Evolutionary conservation across 371 early-diverging fungal species (phyloP), one percentile per base, ranked within the genome.

Genomic region (Rhizopus arrhizus): DNA sequence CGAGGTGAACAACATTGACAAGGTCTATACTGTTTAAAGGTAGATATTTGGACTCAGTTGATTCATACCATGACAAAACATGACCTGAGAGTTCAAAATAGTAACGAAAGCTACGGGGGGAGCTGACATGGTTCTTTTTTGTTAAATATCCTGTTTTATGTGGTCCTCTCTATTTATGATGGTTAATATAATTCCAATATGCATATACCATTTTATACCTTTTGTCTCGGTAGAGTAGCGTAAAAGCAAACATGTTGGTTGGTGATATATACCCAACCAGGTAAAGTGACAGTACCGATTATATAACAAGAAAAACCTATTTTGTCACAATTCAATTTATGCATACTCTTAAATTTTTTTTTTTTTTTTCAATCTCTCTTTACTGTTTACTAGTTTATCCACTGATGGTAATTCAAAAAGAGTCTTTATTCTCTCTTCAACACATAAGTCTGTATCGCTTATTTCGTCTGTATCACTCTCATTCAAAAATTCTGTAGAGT

Each of bases 221-320:
- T 65, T 58, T 75, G 73, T 6, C 68, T 42, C 2, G 86, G 88
- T n/a, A 92, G 71, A 7, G 80, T 68, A 43, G 90, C 87, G 64
- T 88, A 86, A 64, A 90, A 92, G 45, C 89, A 87, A 10, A 91
- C 60, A 56, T 82, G 81, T 8, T 71, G 62, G 11, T 82, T 68
- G 2, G 89, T 89, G 22, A 92, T 53, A 59, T 85, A 92, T 74
- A 92, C 66, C 66, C 81, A 79, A 6, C 91, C 92, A n/a, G 85
- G 85, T 33, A 90, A 64, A 40, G 89, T 73, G 1, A 90, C 86
- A 12, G 85, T 72, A 3, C 84, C 68, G n/a, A 88, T 74, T 8
- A 91, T 66, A 74, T 84, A 89, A 61, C 91, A 91, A 12, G 89
- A 73, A 72, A 81, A 90, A 59, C 89, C 91, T 89, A 68, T 52